phyloP scores from a whole-genome alignment of 2,329 filamentous ascomycete species.

The Coniochaeta hoffmannii region DNA sequence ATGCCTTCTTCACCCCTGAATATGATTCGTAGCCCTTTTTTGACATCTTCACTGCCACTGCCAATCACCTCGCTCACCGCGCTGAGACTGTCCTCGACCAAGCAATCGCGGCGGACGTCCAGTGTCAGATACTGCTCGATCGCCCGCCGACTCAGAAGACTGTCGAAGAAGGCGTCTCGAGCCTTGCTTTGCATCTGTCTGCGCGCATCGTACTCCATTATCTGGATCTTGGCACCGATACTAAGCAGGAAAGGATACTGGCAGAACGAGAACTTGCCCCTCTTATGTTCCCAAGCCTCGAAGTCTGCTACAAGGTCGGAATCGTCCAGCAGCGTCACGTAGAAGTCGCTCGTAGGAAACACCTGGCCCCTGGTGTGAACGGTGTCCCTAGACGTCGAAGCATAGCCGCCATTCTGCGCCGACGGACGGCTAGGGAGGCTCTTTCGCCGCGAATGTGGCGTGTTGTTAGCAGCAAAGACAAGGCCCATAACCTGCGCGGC shows the following conservation, averaged over 20 bases:
- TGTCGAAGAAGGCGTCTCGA: slow-evolving; percentile 84
- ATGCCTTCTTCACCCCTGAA: slow-evolving; percentile 87
- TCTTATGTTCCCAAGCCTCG: slow-evolving; percentile 74
- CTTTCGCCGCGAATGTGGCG: slow-evolving; percentile 27
- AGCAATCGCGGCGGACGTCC: slow-evolving; percentile 71
- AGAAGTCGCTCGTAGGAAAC: slow-evolving; percentile 77
- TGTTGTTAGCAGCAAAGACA: slow-evolving; percentile 74
- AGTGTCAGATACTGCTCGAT: slow-evolving; percentile 74
- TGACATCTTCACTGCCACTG: slow-evolving; percentile 74
- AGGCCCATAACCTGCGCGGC: slow-evolving; percentile 73
- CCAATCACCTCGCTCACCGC: slow-evolving; percentile 81
- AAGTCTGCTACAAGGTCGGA: slow-evolving; percentile 82
- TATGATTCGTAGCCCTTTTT: slow-evolving; percentile 79
- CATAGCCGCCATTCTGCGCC: slow-evolving; percentile 18
- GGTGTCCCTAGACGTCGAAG: slow-evolving; percentile 30
- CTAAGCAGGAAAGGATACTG: slow-evolving; percentile 89
- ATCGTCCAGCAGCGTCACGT: slow-evolving; percentile 79
- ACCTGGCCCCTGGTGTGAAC: slow-evolving; percentile 53
- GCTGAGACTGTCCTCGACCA: slow-evolving; percentile 82
- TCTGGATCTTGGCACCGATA: slow-evolving; percentile 86
- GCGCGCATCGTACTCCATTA: slow-evolving; percentile 79
- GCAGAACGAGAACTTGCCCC: slow-evolving; percentile 75
- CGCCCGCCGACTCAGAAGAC: slow-evolving; percentile 66
- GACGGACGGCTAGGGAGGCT: not conserved
- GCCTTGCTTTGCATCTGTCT: slow-evolving; percentile 87